These are phyloP conservation scores for Boletus rubroflammeus DNA, from an alignment of 768 basidiomycete genomes.

Conservation along the genomic window DNA sequence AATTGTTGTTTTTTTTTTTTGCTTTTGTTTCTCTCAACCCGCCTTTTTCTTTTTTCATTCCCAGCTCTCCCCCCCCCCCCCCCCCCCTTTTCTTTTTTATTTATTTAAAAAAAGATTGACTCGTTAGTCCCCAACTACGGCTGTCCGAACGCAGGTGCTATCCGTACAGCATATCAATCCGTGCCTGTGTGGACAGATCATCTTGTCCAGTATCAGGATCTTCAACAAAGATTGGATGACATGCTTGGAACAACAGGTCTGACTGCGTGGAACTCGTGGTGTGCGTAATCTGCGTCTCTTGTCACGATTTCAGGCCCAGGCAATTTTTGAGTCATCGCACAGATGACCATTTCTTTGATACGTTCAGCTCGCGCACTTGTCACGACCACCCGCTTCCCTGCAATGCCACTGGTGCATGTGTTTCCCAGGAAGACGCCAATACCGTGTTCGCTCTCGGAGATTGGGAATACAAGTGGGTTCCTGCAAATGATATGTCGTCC, in stretches of 20 bases:
- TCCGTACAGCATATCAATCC: conserved; percentile 41
- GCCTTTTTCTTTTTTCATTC: neutral
- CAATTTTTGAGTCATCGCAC: neutral
- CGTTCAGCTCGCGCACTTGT: conserved; percentile 48
- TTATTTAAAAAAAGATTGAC: conserved; percentile 45
- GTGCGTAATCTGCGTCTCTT: conserved; percentile 27
- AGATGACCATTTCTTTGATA: conserved; percentile 48
- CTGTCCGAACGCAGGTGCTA: conserved; percentile 39
- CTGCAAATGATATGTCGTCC: neutral
- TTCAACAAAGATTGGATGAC: conserved; percentile 36
- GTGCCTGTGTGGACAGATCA: conserved; percentile 47
- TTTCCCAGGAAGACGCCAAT: conserved; percentile 43
- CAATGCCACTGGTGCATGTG: conserved; percentile 39
- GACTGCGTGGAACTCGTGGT: conserved; percentile 45
- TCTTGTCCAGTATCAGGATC: conserved; percentile 33
- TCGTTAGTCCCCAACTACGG: conserved; percentile 43
- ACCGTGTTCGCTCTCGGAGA: conserved; percentile 54
- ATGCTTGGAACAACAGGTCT: conserved; percentile 41
- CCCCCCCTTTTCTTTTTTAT: neutral
- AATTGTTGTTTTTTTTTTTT: too few relatives aligned
- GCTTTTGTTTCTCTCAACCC: neutral
- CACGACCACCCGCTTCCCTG: conserved; percentile 40
- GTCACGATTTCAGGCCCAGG: neutral
- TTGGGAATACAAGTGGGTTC: conserved; percentile 54
- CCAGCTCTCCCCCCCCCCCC: too few relatives aligned